Evolutionary conservation across 495 filamentous ascomycete species (phyloP).

Genomic region (Penicillium pancosmium): DNA sequence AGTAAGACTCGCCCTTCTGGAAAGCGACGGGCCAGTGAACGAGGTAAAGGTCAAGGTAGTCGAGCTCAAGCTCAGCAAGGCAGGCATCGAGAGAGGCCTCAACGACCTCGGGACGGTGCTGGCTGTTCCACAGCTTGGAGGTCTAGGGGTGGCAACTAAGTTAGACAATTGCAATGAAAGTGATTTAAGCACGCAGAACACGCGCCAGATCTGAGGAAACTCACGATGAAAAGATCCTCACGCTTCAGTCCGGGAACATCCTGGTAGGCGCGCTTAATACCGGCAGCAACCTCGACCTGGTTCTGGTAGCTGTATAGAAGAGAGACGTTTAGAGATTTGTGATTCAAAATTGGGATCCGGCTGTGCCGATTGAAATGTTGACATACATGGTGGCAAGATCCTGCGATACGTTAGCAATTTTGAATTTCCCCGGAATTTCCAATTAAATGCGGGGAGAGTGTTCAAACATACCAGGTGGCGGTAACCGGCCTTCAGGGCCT

Average conservation of each 20-base stretch:
- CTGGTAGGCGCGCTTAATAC: conserved; percentile 49
- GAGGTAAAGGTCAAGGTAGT: conserved; percentile 56
- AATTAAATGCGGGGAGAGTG: not conserved
- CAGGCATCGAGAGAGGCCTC: conserved; percentile 49
- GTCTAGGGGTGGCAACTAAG: conserved; percentile 28
- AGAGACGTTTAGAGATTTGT: conserved; percentile 36
- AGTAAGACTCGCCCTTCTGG: conserved; percentile 43
- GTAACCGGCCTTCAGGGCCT: conserved; percentile 57
- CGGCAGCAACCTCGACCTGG: conserved; percentile 49
- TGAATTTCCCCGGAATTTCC: not conserved
- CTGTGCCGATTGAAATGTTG: not conserved
- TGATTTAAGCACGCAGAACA: not conserved
- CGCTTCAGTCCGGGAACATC: conserved; percentile 53
- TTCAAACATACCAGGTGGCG: conserved; percentile 51
- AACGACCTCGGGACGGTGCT: conserved; percentile 50
- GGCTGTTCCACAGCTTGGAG: conserved; percentile 55
- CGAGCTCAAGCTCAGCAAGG: conserved; percentile 50
- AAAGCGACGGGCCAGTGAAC: conserved; percentile 57
- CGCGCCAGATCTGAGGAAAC: not conserved
- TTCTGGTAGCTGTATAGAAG: conserved; percentile 45
- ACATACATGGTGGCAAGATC: conserved; percentile 51
- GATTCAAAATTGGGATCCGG: not conserved
- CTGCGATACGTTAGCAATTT: conserved; percentile 29
- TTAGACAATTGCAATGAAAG: too few species aligned
- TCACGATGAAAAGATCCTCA: conserved; percentile 53